phyloP scores from a whole-genome alignment of 495 filamentous ascomycete species.

The Talaromyces ruber region DNA sequence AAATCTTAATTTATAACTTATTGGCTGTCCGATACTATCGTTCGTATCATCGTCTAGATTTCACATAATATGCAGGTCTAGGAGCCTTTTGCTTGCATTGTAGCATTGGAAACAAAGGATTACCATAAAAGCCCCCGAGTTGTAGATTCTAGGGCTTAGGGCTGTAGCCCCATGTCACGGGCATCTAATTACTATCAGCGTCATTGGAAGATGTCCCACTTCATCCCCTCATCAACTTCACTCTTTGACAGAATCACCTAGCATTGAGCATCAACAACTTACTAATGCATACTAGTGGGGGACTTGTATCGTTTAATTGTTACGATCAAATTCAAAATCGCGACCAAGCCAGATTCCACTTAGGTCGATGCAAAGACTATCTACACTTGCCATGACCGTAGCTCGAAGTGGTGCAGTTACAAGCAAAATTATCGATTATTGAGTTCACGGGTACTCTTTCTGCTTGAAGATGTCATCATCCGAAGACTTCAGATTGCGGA shows the following conservation, averaged over 20 bases:
- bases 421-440: neutral
- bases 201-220: neutral
- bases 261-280: neutral
- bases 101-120: too few species aligned
- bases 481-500: conserved; percentile 5
- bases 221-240: neutral
- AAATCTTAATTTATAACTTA: too few species aligned
- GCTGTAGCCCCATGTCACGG: neutral
- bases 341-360: neutral
- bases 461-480: neutral
- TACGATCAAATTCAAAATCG: neutral
- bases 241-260: neutral
- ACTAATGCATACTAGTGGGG: neutral
- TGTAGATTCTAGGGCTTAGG: neutral
- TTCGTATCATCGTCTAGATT: too few species aligned
- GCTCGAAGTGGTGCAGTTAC: neutral
- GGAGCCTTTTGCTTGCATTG: too few species aligned
- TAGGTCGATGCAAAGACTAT: neutral
- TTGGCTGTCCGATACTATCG: too few species aligned
- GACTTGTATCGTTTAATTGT: neutral
- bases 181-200: neutral
- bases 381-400: neutral
- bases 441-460: neutral
- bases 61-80: too few species aligned
- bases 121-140: too few species aligned